phyloP scores from a whole-genome alignment of 257 asterid species.

The Rauvolfia tetraphylla region DNA sequence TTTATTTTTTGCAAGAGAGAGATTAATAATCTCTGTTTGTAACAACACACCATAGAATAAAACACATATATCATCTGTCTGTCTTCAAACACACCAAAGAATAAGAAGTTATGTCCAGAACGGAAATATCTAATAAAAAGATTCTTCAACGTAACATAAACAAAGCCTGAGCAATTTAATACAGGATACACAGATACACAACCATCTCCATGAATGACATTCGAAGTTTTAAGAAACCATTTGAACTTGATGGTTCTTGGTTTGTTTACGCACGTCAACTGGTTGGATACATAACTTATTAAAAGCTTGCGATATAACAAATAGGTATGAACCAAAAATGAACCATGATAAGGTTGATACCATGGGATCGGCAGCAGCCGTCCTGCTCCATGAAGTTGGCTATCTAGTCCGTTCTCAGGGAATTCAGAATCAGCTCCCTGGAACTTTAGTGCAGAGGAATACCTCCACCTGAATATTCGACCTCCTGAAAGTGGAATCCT shows the following conservation, averaged over 20 bases:
- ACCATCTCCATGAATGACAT: not conserved
- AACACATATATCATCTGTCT: too few relatives aligned
- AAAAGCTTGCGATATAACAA: not conserved
- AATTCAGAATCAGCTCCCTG: not conserved
- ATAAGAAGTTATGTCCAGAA: too few relatives aligned
- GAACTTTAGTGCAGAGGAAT: slow-evolving; percentile 38
- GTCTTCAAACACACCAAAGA: too few relatives aligned
- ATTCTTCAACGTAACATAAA: too few relatives aligned
- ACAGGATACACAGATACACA: too few relatives aligned
- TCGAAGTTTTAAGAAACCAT: not conserved
- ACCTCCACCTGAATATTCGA: slow-evolving; percentile 96
- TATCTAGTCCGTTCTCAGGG: not conserved
- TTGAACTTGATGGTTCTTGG: not conserved
- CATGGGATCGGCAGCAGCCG: not conserved
- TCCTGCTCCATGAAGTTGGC: not conserved
- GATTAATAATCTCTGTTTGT: too few relatives aligned
- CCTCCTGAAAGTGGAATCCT: slow-evolving; percentile 50
- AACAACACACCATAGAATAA: too few relatives aligned
- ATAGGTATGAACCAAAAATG: not conserved
- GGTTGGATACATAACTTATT: not conserved
- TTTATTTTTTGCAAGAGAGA: too few relatives aligned
- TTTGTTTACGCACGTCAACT: not conserved
- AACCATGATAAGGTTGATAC: not conserved
- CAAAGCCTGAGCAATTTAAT: too few relatives aligned
- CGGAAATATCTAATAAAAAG: too few relatives aligned